phyloP scores from a whole-genome alignment of 2,329 filamentous ascomycete species.

The Chrysoporthe cubensis region DNA sequence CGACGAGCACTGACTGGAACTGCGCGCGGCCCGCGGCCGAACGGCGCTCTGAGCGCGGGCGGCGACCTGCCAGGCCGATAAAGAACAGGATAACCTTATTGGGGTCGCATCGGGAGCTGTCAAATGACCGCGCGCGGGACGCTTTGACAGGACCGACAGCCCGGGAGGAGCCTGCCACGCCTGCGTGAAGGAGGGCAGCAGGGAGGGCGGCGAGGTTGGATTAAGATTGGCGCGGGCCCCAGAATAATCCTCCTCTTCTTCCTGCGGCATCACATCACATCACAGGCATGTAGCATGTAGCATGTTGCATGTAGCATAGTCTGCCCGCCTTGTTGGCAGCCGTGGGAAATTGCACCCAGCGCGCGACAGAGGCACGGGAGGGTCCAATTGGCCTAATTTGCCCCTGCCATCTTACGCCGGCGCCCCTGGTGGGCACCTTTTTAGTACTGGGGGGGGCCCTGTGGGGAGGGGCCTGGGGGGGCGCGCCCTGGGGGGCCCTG shows the following conservation, averaged over 20 bases:
- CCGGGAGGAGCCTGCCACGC: neutral
- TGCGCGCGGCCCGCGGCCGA: no score
- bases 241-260: no score
- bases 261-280: no score
- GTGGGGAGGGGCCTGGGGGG: no score
- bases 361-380: neutral
- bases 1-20: no score
- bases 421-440: conserved; percentile 7
- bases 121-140: neutral
- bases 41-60: neutral
- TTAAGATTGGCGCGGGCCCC: neutral
- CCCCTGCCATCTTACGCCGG: conserved; percentile 8
- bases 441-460: no score
- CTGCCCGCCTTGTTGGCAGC: no score
- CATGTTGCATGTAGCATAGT: neutral
- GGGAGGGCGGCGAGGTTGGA: neutral
- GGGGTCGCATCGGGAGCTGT: neutral
- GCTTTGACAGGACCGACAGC: neutral
- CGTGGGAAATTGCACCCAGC: neutral
- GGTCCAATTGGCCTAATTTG: conserved; percentile 9
- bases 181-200: no score
- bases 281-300: no score
- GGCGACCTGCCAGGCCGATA: neutral
- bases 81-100: conserved; percentile 3
- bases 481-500: no score